Evolutionary conservation across 345 rosid species (phyloP).

Genomic region (Ailanthus altissimus): DNA sequence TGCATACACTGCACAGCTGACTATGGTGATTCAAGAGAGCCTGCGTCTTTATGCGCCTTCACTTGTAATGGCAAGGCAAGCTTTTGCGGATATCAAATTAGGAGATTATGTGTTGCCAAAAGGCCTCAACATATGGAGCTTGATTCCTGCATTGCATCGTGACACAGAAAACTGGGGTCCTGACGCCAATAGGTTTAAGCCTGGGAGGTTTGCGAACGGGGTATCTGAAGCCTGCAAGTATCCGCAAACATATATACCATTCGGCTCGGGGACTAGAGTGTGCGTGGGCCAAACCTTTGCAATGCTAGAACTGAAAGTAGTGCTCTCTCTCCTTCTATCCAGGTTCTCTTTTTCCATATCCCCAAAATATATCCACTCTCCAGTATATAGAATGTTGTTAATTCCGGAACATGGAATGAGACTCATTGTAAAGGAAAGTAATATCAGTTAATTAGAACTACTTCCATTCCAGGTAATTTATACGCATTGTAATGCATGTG

Average conservation of each 20-base stretch:
- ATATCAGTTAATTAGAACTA: no score
- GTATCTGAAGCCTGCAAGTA: constrained; percentile 40
- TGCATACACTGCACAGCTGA: constrained; percentile 20
- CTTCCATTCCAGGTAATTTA: no score
- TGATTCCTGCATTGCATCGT: constrained; percentile 26
- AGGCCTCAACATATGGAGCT: constrained; percentile 28
- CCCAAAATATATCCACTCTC: constrained; percentile 37
- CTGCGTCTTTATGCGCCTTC: constrained; percentile 33
- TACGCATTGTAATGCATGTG: no score
- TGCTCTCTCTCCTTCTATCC: constrained; percentile 30
- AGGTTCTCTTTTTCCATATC: constrained; percentile 34
- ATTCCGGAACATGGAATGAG: constrained; percentile 26
- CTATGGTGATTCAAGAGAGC: constrained; percentile 31
- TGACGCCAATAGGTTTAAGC: constrained; percentile 49
- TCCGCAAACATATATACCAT: constrained; percentile 36
- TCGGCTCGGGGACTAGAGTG: constrained; percentile 35
- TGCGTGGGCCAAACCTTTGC: constrained; percentile 46
- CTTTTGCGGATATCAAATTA: constrained; percentile 27
- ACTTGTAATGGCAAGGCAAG: constrained; percentile 15
- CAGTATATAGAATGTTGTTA: constrained; percentile 29
- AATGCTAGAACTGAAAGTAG: constrained; percentile 35
- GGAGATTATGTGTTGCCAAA: constrained; percentile 41
- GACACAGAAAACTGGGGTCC: constrained; percentile 43
- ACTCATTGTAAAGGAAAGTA: constrained; percentile 19
- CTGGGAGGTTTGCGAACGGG: constrained; percentile 41